phyloP scores from a whole-genome alignment of 2,329 filamentous ascomycete species.

The Rachicladosporium sp. region DNA sequence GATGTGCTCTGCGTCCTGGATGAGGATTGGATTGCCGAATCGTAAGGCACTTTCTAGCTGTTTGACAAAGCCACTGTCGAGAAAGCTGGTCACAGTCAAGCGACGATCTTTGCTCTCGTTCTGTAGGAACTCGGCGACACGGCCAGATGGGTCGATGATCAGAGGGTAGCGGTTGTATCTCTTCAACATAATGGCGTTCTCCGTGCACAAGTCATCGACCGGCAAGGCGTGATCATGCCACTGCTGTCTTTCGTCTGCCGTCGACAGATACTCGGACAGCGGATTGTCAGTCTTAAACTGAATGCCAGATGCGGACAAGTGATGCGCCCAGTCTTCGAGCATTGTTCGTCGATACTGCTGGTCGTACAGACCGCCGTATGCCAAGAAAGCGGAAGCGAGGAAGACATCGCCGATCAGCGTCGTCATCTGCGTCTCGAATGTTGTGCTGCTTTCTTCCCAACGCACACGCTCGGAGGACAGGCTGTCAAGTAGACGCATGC shows the following conservation, averaged over 20 bases:
- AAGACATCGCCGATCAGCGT: conserved; percentile 93
- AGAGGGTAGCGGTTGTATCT: conserved; percentile 97
- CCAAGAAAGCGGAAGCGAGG: conserved; percentile 91
- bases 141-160: conserved; percentile 93
- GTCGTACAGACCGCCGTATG: conserved; percentile 93
- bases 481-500: conserved; percentile 85
- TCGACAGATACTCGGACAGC: conserved; percentile 91
- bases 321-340: conserved; percentile 94
- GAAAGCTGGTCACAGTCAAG: conserved; percentile 91
- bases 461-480: conserved; percentile 83
- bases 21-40: conserved; percentile 96
- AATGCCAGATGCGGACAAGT: conserved; percentile 85
- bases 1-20: conserved; percentile 93
- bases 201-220: conserved; percentile 93
- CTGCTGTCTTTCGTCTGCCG: conserved; percentile 81
- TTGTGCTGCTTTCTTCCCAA: conserved; percentile 96
- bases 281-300: conserved; percentile 88
- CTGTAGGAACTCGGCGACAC: conserved; percentile 88
- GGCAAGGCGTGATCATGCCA: conserved; percentile 94
- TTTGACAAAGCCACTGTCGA: conserved; percentile 96
- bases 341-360: conserved; percentile 96
- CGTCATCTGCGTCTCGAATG: conserved; percentile 94
- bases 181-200: conserved; percentile 95
- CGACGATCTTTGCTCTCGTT: conserved; percentile 88
- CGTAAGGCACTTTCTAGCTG: conserved; percentile 92